phyloP scores from a whole-genome alignment of 306 rosid genomes.

The Rosa rugosa region DNA sequence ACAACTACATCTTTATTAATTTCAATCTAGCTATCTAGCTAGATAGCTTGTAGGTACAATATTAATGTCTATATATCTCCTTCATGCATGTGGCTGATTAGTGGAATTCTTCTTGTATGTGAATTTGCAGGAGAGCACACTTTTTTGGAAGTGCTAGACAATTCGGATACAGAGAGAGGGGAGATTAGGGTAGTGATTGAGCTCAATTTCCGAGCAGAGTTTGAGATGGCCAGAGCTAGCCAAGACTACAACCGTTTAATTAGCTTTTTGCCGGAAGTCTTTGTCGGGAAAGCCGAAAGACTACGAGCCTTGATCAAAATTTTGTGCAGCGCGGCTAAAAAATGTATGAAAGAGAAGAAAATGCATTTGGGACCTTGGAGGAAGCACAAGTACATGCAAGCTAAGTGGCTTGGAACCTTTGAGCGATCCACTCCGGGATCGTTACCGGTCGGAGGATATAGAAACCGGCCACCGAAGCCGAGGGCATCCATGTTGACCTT shows the following conservation, averaged over 20 bases:
- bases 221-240: conserved; percentile 69
- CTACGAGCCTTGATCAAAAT: conserved; percentile 48
- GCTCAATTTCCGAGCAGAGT: conserved; percentile 63
- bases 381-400: conserved; percentile 76
- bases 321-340: conserved; percentile 72
- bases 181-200: conserved; percentile 60
- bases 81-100: background rate
- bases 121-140: conserved; percentile 60
- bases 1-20: background rate
- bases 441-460: conserved; percentile 18
- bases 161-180: conserved; percentile 36
- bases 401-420: conserved; percentile 72
- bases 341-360: conserved; percentile 84
- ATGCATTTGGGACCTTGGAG: conserved; percentile 92
- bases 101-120: background rate
- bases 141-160: conserved; percentile 62
- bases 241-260: conserved; percentile 61
- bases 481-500: conserved; percentile 75
- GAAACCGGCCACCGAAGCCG: conserved; percentile 36
- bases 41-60: no score
- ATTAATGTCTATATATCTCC: no score
- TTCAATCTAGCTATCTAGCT: no score
- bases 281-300: conserved; percentile 70
- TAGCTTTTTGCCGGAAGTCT: conserved; percentile 59
- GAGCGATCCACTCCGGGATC: conserved; percentile 39